Evolutionary conservation across 495 filamentous ascomycete species (phyloP).

Genomic region (Penicillium maclennaniae): DNA sequence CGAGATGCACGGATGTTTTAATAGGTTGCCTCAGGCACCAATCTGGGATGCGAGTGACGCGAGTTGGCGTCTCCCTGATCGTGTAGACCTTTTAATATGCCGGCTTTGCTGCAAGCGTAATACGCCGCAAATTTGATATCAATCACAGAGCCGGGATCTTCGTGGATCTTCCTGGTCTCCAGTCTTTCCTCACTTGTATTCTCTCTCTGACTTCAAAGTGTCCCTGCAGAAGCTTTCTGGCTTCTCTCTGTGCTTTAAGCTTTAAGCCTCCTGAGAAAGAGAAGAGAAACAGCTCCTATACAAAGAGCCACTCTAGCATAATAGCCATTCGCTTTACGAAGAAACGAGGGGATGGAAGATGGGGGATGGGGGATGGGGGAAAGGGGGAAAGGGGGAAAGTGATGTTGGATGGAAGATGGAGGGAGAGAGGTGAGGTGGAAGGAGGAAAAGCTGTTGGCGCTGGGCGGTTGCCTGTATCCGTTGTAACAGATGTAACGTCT

Average conservation of each 20-base stretch:
- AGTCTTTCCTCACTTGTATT: conserved; percentile 11
- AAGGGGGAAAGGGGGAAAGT: conserved; percentile 17
- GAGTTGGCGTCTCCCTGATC: conserved; percentile 1
- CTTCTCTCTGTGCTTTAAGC: conserved; percentile 24
- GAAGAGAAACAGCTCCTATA: conserved; percentile 35
- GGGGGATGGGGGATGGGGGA: too few relatives aligned
- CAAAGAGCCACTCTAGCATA: conserved; percentile 39
- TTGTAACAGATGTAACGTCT: not conserved
- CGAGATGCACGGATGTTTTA: not conserved
- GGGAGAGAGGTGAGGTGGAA: conserved; percentile 14
- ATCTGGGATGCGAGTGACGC: not conserved
- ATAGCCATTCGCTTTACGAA: conserved; percentile 48
- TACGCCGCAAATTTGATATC: not conserved
- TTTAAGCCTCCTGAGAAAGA: conserved; percentile 22
- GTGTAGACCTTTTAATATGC: conserved; percentile 10
- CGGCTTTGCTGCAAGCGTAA: conserved; percentile 3
- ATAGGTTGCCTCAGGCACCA: conserved; percentile 15
- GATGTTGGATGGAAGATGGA: conserved; percentile 21
- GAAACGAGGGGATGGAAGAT: conserved; percentile 23
- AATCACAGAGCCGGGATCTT: conserved; percentile 1
- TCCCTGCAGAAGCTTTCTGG: conserved; percentile 12
- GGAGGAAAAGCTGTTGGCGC: conserved; percentile 10
- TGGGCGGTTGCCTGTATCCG: conserved; percentile 1
- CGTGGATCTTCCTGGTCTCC: conserved; percentile 4
- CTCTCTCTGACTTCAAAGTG: conserved; percentile 15